Percentiles rank a stretch among this genome's conserved stretches.
These are phyloP conservation scores for Whalleya microplaca DNA, from an alignment of 2,329 filamentous ascomycete genomes.

Conservation along the genomic window DNA sequence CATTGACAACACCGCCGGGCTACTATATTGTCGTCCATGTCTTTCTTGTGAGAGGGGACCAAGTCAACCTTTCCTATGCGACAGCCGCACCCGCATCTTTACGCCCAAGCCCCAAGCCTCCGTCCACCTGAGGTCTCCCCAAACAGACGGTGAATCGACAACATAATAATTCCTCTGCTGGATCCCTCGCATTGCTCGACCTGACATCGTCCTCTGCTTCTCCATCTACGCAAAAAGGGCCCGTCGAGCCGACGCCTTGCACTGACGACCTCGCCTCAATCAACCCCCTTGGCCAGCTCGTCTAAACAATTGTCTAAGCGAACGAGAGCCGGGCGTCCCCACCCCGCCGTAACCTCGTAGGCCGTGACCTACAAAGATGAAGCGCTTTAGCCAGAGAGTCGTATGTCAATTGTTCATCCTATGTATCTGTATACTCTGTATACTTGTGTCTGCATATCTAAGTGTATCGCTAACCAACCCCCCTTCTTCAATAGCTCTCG, in stretches of 20 bases:
- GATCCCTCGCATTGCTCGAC: conserved; percentile 8
- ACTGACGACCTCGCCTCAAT: background rate
- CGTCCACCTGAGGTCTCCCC: conserved; percentile 10
- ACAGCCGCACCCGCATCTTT: conserved; percentile 23
- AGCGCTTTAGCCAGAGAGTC: conserved; percentile 96
- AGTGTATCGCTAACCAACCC: conserved; percentile 46
- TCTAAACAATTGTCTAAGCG: conserved; percentile 10
- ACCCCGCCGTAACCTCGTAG: conserved; percentile 34
- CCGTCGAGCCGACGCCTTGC: background rate
- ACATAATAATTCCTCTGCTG: conserved; percentile 14
- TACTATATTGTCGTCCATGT: conserved; percentile 10
- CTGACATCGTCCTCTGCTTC: conserved; percentile 1
- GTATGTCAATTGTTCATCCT: conserved; percentile 50
- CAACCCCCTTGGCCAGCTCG: background rate
- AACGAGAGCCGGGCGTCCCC: conserved; percentile 30
- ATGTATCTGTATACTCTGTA: conserved; percentile 12
- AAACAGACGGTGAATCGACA: conserved; percentile 34
- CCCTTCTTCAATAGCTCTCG: conserved; percentile 79
- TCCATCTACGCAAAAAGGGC: background rate
- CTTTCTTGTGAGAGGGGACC: conserved; percentile 6
- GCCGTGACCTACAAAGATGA: conserved; percentile 65
- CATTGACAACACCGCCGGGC: background rate
- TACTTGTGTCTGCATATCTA: conserved; percentile 7
- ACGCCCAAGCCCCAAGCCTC: conserved; percentile 28
- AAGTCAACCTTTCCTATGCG: conserved; percentile 15